phyloP scores from a whole-genome alignment of 257 asterid genomes.

The Fraxinus americana region DNA sequence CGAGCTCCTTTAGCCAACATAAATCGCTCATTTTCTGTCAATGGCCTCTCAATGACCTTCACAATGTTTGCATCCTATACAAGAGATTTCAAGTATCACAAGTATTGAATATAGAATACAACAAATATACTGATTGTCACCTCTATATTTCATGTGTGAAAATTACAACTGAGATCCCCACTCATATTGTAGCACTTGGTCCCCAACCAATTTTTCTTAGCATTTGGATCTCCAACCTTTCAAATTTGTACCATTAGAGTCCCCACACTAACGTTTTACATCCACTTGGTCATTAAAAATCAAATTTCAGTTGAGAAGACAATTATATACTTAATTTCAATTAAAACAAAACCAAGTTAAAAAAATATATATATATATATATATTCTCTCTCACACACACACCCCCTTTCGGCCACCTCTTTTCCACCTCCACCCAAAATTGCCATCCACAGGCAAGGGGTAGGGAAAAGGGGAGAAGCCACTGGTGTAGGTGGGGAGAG shows the following conservation, averaged over 20 bases:
- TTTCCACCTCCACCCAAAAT: not conserved
- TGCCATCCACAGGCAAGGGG: not conserved
- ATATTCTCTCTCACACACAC: not conserved
- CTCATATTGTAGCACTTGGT: not conserved
- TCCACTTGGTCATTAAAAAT: not conserved
- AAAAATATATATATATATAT: too few relatives aligned
- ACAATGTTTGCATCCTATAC: constrained; percentile 82
- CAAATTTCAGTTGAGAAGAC: not conserved
- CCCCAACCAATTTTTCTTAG: not conserved
- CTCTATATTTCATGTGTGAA: not conserved
- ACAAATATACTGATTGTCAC: not conserved
- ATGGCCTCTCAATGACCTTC: constrained; percentile 92
- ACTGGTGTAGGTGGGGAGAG: not conserved
- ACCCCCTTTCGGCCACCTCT: not conserved
- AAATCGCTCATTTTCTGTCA: constrained; percentile 94
- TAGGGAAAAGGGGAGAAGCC: not conserved
- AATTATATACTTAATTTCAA: not conserved
- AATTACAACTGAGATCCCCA: not conserved
- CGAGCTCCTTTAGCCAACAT: constrained; percentile 99
- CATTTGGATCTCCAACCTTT: not conserved
- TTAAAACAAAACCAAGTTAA: not conserved
- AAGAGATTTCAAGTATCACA: constrained; percentile 14
- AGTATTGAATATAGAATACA: constrained; percentile 3
- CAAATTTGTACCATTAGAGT: not conserved
- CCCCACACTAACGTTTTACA: not conserved